A percentile compares a stretch with the other conserved stretches of the same genome.
Conservation (phyloP, 345 rosid genomes). For the Clausena lansium region DNA sequence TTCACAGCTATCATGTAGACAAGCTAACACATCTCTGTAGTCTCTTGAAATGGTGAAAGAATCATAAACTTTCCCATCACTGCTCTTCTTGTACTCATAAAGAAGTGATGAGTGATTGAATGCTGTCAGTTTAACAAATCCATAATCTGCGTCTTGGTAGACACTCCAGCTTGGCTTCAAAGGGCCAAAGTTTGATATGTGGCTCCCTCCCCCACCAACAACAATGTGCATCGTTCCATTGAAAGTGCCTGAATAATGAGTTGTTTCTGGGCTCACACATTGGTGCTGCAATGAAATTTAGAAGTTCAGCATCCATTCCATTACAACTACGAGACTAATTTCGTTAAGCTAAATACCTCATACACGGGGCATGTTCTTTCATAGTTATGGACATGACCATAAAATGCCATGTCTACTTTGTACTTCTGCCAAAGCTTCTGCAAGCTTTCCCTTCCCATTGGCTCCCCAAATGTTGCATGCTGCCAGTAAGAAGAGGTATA, state of each 20-base stretch:
- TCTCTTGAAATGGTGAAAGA: conserved; percentile 47
- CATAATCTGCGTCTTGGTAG: conserved; percentile 44
- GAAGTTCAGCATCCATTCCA: not conserved
- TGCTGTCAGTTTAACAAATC: conserved; percentile 43
- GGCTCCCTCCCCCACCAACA: conserved; percentile 55
- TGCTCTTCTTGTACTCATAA: conserved; percentile 38
- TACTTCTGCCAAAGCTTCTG: conserved; percentile 88
- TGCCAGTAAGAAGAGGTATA: conserved; percentile 60
- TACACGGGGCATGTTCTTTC: conserved; percentile 79
- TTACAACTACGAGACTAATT: no score
- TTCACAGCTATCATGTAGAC: conserved; percentile 37
- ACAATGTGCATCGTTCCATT: conserved; percentile 56
- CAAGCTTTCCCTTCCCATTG: conserved; percentile 73
- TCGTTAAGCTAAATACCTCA: conserved; percentile 35
- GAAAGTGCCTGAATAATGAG: conserved; percentile 39
- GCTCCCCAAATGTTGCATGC: conserved; percentile 66
- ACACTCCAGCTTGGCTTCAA: conserved; percentile 42
- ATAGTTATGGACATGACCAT: conserved; percentile 82
- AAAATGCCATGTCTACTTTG: conserved; percentile 79
- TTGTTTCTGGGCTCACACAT: conserved; percentile 32
- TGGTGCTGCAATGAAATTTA: conserved; percentile 29
- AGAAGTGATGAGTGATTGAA: conserved; percentile 35
- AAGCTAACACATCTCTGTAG: conserved; percentile 44
- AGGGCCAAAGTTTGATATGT: conserved; percentile 33
- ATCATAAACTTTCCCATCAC: conserved; percentile 43